Evolutionary conservation across 2,329 filamentous ascomycete species (phyloP), one percentile per base, ranked within the genome.

Genomic region (Colletotrichum horii): DNA sequence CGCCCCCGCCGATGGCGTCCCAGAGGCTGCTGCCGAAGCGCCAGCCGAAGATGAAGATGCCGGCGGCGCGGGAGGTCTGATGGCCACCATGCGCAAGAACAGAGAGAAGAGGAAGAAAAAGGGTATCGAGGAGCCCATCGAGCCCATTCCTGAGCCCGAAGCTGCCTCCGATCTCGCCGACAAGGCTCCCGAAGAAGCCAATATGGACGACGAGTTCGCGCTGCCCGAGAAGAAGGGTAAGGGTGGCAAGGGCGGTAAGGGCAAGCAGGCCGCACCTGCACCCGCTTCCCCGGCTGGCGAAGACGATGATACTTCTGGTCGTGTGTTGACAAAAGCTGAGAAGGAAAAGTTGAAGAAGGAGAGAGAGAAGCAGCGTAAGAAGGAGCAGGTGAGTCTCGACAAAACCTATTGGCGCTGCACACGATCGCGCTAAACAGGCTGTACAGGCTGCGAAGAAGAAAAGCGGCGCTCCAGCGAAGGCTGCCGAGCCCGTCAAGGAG

Each of bases 271-370:
- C 22, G 83, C 88, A 77, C 87, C 88, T 6, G 87, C 87, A 4
- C 81, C 83, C 4, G 79, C 85, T 34, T 16, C 55, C 12, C 55
- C 56, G 8, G 88, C 86, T 16, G 86, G 82, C 8, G 89, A 86
- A 28, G 89, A 88, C 8, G 89, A 88, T 24, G 89, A 89, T 22
- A 89, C 86, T 14, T 88, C 88, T 75, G 93, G 93, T 60, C 91
- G 93, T 71, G 90, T 98, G 65, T 93, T 98, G 87, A 98, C 95
- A 52, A 99, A 98, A 91, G 97, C 97, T 74, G 96, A 99, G 88
- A 99, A 99, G 88, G 97, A 99, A 85, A 98, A 95, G 86, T 90
- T 96, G 82, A 98, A 96, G 91, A 99, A 98, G 88, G 97, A 99
- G 88, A 93, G 95, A 77, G 97, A 99, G 89, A 99, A 99, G 92